Evolutionary conservation across 805 yeast genomes (phyloP), one percentile per base, ranked within the genome.

Genomic region (Nakazawaea wickerhamii): DNA sequence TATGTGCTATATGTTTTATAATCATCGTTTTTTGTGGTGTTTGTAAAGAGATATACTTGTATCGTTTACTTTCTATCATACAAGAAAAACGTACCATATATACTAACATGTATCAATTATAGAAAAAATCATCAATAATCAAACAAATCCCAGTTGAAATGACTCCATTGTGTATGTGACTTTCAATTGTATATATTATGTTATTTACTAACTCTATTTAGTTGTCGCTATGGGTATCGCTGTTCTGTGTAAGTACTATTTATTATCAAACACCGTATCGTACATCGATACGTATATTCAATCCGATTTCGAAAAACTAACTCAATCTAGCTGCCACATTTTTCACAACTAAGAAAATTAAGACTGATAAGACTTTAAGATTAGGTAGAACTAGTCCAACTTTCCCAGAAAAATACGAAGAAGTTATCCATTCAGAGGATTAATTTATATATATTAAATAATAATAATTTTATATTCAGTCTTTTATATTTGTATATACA

Each of bases 401-500:
- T n/a, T 57, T 57, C 44, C 57, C 61, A 38, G 68, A 63, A 37
- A 62, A 63, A 45, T 48, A 61, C 28, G 59, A 60, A 44, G 68
- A 64, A 51, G 67, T 55, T 30, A 43, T 64, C 43, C 36, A 49
- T 38, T 57, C 59, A 48, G 46, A 49, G 19, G 52, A 47, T 26
- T 15, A 35, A 19, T n/a, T 25, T 21, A n/a, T 10, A 9, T 43
- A 21, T 30, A 13, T 19, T n/a, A n/a, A n/a, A 27, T 23, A 23
- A 7, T 8, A 10, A 10, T 8, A 23, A 10, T 7, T 23, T 8
- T 8, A 26, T 34, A 30, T 38, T 26, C 18, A 45, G 22, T 68
- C 73, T 46, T 65, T 71, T 50, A 77, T 66, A 57, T 88, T 91
- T 23, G 86, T 74, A 63, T 85, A 86, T 46, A 85, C 78, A 48